Evolutionary conservation across 108 stramenopile genomes (phyloP), one percentile per base, ranked within the genome.

Genomic region (Discostella stelligeroides): DNA sequence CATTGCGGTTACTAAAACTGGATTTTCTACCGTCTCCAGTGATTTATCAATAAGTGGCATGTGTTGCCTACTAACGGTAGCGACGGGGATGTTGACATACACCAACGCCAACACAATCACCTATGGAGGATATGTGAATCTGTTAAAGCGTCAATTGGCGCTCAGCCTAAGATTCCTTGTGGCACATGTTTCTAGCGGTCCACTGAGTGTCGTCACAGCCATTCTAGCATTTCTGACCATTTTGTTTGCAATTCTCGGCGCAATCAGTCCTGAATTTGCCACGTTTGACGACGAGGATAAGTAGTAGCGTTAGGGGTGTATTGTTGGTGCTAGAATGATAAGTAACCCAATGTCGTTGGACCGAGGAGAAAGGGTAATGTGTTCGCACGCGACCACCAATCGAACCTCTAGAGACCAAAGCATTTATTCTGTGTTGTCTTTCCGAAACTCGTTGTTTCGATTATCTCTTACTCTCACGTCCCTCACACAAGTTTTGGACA

Each of bases 401-500:
- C n/a, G n/a, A n/a, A n/a, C n/a, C n/a, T 34, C 3, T 34, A 34
- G n/a, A 34, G 34, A 34, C 34, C 3, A 34, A 34, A 34, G 6
- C 34, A 34, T 34, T 34, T 3, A 34, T 34, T 34, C n/a, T n/a
- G n/a, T n/a, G n/a, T n/a, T 34, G 34, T 34, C 53, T 15, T n/a
- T 17, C 34, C 57, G 17, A 41, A 18, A 28, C n/a, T 58, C 38
- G 57, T n/a, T n/a, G n/a, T n/a, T n/a, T n/a, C 28, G 17, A 4
- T 58, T 58, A 20, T 58, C 57, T 34, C n/a, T 58, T 58, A 58
- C 38, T 28, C n/a, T n/a, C n/a, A 41, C 38, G 57, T 40, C 63
- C 63, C 57, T 73, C 57, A 18, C 63, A 56, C 48, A 82, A 60
- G 17, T 39, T 84, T 48, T 79, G 82, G 46, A 85, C 82, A 24